phyloP scores from a whole-genome alignment of 768 basidiomycete genomes.

The Pisolithus orientalis region DNA sequence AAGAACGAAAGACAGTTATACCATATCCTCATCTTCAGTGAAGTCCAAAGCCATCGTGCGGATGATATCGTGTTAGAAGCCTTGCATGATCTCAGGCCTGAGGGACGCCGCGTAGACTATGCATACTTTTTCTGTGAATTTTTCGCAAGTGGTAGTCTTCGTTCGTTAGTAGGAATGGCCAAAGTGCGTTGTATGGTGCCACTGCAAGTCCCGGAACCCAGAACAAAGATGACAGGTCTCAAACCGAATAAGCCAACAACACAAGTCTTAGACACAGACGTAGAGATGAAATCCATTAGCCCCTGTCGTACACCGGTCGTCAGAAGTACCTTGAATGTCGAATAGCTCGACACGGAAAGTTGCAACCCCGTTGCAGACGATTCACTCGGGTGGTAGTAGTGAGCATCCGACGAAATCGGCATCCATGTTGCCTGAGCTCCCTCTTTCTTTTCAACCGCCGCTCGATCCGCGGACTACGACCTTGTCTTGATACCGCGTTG shows the following conservation, averaged over 20 bases:
- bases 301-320: slow-evolving; percentile 68
- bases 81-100: slow-evolving; percentile 54
- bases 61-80: slow-evolving; percentile 41
- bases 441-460: too few relatives aligned
- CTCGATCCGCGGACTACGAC: too few relatives aligned
- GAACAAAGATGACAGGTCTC: too few relatives aligned
- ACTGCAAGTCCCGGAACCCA: neutral
- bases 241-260: neutral
- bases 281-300: slow-evolving; percentile 70
- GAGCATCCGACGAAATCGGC: too few relatives aligned
- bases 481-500: too few relatives aligned
- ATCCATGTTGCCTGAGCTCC: too few relatives aligned
- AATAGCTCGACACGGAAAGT: neutral
- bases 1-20: too few relatives aligned
- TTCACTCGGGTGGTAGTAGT: too few relatives aligned
- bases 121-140: slow-evolving; percentile 60
- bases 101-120: slow-evolving; percentile 75
- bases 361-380: too few relatives aligned
- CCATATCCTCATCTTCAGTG: slow-evolving; percentile 51
- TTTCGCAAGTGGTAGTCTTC: slow-evolving; percentile 46
- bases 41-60: slow-evolving; percentile 56
- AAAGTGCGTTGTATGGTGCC: neutral
- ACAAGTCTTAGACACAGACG: slow-evolving; percentile 1
- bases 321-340: slow-evolving; percentile 40
- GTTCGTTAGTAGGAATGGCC: neutral